These are phyloP conservation scores for Calvatia gigantea DNA, from an alignment of 768 basidiomycete genomes.

Conservation along the genomic window DNA sequence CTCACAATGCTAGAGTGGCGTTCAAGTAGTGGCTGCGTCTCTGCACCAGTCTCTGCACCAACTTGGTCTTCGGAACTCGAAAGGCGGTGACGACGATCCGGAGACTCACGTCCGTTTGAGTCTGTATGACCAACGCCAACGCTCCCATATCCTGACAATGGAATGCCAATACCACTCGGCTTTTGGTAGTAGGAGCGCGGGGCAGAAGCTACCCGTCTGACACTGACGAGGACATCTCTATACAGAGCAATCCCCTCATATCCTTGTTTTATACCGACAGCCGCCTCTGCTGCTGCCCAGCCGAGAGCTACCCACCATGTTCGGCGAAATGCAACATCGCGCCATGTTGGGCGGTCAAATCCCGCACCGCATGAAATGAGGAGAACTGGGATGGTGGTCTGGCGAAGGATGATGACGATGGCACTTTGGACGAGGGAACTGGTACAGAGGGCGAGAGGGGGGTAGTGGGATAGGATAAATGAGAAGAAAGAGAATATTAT, in stretches of 20 bases:
- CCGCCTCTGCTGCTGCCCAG: conserved; percentile 68
- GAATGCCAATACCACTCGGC: neutral
- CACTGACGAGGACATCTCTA: conserved; percentile 58
- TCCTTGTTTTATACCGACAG: conserved; percentile 64
- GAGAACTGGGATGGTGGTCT: conserved; percentile 15
- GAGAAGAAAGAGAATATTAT: conserved; percentile 35
- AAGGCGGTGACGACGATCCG: neutral
- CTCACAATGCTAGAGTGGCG: neutral
- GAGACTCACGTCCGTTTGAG: neutral
- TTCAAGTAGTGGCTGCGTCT: conserved; percentile 32
- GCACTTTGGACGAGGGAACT: conserved; percentile 52
- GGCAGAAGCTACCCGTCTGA: conserved; percentile 21
- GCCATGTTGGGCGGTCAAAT: conserved; percentile 45
- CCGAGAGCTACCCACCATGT: conserved; percentile 80
- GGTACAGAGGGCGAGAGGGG: conserved; percentile 47
- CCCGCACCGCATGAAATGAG: conserved; percentile 13
- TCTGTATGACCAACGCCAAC: neutral
- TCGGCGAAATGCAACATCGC: conserved; percentile 53
- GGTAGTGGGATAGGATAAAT: conserved; percentile 45
- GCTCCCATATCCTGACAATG: conserved; percentile 1
- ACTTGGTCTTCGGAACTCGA: neutral
- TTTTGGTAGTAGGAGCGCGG: neutral
- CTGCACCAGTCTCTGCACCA: conserved; percentile 18
- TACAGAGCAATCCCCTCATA: conserved; percentile 68
- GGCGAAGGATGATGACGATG: conserved; percentile 42